Percentiles rank a stretch among this genome's conserved stretches.
Conservation (phyloP, 2,329 filamentous ascomycete genomes). For the Alternaria triticina region DNA sequence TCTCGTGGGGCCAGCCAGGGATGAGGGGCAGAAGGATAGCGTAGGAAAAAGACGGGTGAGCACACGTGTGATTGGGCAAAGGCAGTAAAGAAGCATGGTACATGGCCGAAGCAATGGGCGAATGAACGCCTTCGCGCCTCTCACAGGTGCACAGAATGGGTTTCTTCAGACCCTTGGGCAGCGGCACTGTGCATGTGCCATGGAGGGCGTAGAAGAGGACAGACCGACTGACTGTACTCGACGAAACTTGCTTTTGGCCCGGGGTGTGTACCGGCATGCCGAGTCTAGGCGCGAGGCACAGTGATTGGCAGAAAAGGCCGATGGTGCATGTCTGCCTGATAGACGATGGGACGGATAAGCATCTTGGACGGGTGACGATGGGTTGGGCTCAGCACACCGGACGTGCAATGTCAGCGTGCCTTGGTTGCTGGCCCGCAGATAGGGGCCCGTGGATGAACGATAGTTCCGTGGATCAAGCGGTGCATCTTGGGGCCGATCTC, state of each 20-base stretch:
- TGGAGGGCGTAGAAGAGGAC: not conserved
- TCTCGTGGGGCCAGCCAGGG: conserved; percentile 5
- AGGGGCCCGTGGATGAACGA: conserved; percentile 15
- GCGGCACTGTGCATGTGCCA: not conserved
- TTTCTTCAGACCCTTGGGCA: not conserved
- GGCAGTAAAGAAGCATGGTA: not conserved
- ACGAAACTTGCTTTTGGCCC: conserved; percentile 18
- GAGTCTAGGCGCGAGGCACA: not conserved
- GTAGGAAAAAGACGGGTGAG: not conserved
- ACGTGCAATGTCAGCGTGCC: not conserved
- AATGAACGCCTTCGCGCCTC: not conserved
- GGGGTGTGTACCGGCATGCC: conserved; percentile 24
- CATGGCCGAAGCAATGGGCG: not conserved
- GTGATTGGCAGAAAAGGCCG: conserved; percentile 22
- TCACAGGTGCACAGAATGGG: not conserved
- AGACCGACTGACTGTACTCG: not conserved
- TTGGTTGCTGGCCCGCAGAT: not conserved
- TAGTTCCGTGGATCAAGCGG: conserved; percentile 21
- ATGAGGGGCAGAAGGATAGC: conserved; percentile 11
- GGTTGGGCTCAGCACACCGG: conserved; percentile 3
- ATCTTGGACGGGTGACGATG: not conserved
- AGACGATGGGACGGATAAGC: conserved; percentile 13
- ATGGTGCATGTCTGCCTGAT: conserved; percentile 21
- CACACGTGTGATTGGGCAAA: not conserved
- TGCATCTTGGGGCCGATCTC: conserved; percentile 14